A percentile compares a stretch with the other conserved stretches of the same genome.
Conservation (phyloP, 371 early-diverging fungal species). For the Syncephalis plumigaleata region DNA sequence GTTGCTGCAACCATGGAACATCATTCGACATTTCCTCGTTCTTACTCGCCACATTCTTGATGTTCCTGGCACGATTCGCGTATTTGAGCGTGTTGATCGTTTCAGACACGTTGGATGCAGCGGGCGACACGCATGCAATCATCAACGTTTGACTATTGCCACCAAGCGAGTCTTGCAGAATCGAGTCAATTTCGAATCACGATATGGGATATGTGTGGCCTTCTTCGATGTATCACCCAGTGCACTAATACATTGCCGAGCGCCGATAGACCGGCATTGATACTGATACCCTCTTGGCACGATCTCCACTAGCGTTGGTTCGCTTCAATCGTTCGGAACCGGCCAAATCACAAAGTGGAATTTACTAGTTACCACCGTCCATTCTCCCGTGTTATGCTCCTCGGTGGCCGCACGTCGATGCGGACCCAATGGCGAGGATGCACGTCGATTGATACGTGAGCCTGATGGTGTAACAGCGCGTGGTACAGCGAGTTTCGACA, state of each 20-base stretch:
- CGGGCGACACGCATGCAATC: constrained; percentile 84
- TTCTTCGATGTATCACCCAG: constrained; percentile 59
- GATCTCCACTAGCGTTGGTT: constrained; percentile 86
- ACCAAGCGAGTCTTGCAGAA: constrained; percentile 93
- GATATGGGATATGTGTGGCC: constrained; percentile 76
- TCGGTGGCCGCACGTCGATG: too few relatives aligned
- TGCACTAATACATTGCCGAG: constrained; percentile 99
- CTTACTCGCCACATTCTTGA: constrained; percentile 59
- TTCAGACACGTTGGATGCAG: constrained; percentile 66
- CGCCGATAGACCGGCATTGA: constrained; percentile 94
- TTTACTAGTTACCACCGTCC: constrained; percentile 33
- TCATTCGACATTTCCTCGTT: constrained; percentile 54
- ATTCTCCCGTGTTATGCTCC: too few relatives aligned
- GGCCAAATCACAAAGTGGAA: constrained; percentile 99
- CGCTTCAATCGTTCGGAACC: constrained; percentile 96
- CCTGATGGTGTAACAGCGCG: constrained; percentile 52
- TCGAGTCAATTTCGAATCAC: constrained; percentile 95
- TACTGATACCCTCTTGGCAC: constrained; percentile 94
- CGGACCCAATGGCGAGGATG: too few relatives aligned
- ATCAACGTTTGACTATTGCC: constrained; percentile 84
- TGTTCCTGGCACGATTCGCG: constrained; percentile 74
- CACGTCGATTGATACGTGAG: not conserved
- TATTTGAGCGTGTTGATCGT: constrained; percentile 84
- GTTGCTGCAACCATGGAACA: constrained; percentile 27
- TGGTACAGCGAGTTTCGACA: constrained; percentile 33